These are phyloP conservation scores for Ganoderma resinaceum DNA, from an alignment of 1,284 basidiomycete genomes.

Conservation along the genomic window DNA sequence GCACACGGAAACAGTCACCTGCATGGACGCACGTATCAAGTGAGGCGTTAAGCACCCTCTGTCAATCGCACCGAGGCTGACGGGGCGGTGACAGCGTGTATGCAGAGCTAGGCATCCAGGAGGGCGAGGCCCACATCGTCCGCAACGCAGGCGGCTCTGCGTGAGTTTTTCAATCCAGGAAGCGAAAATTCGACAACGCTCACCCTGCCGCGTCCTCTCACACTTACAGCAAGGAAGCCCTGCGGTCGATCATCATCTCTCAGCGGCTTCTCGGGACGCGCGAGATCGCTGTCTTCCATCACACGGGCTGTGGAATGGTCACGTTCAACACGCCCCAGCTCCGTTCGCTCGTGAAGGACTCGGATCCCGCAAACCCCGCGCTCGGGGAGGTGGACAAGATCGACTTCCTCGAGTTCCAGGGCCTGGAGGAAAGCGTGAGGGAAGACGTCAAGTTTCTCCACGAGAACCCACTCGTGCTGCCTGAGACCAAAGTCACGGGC, in stretches of 20 bases:
- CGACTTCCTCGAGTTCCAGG: constrained; percentile 63
- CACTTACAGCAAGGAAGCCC: constrained; percentile 56
- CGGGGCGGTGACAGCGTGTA: constrained; percentile 50
- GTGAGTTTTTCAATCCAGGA: constrained; percentile 45
- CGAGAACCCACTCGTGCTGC: constrained; percentile 59
- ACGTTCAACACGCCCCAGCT: constrained; percentile 62
- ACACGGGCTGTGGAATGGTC: constrained; percentile 75
- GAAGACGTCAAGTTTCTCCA: constrained; percentile 64
- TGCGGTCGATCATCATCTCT: constrained; percentile 72
- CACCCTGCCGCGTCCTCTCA: not conserved
- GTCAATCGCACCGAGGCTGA: constrained; percentile 3
- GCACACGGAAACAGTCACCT: constrained; percentile 53
- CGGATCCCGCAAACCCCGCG: constrained; percentile 46
- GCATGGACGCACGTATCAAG: constrained; percentile 74
- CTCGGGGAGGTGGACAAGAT: constrained; percentile 55
- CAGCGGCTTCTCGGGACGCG: constrained; percentile 72
- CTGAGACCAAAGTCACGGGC: constrained; percentile 62
- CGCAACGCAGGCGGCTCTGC: constrained; percentile 71
- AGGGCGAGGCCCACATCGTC: constrained; percentile 75
- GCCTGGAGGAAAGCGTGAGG: constrained; percentile 61
- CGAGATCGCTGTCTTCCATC: constrained; percentile 71
- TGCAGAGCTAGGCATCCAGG: constrained; percentile 62
- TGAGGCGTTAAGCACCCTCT: constrained; percentile 26
- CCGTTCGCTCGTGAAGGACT: constrained; percentile 56
- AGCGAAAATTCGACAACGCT: not conserved